Conservation (phyloP, 2,329 filamentous ascomycete species). For the Calonectria honghensis region DNA sequence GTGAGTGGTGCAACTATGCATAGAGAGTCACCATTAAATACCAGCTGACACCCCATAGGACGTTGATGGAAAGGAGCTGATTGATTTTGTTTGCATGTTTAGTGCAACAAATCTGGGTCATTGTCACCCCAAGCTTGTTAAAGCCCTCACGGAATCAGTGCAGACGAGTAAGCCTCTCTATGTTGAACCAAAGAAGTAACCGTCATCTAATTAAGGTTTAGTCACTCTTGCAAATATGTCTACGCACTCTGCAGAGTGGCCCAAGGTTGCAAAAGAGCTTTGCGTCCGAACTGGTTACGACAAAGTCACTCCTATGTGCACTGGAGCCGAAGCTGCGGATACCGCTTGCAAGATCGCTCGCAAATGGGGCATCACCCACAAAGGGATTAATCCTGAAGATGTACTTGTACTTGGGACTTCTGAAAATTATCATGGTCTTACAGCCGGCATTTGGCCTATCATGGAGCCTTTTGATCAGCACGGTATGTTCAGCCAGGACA, state of each 20-base stretch:
- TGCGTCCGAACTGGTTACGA: slow-evolving; percentile 44
- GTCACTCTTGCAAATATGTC: slow-evolving; percentile 45
- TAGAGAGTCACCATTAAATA: background rate
- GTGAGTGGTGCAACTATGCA: slow-evolving; percentile 1
- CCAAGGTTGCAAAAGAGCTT: slow-evolving; percentile 41
- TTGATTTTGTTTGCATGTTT: slow-evolving; percentile 43
- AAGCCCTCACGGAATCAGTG: slow-evolving; percentile 35
- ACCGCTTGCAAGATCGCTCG: slow-evolving; percentile 47
- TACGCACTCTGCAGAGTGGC: slow-evolving; percentile 36
- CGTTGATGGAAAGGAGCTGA: slow-evolving; percentile 39
- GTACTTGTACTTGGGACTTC: slow-evolving; percentile 45
- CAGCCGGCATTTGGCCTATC: slow-evolving; percentile 43
- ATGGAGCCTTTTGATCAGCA: slow-evolving; percentile 39
- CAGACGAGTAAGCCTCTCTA: slow-evolving; percentile 27
- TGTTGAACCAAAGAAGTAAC: background rate
- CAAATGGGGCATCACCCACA: slow-evolving; percentile 42
- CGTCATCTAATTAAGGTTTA: background rate
- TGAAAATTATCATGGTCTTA: slow-evolving; percentile 45
- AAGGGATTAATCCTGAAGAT: slow-evolving; percentile 39
- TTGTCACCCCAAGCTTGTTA: slow-evolving; percentile 39
- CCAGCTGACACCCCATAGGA: slow-evolving; percentile 27
- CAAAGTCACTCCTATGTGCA: slow-evolving; percentile 43
- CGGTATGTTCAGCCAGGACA: slow-evolving; percentile 2
- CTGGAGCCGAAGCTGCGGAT: slow-evolving; percentile 48
- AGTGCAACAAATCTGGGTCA: slow-evolving; percentile 43